Conservation (phyloP, 169 alveolate species). For the Plasmodium reichenowi region DNA sequence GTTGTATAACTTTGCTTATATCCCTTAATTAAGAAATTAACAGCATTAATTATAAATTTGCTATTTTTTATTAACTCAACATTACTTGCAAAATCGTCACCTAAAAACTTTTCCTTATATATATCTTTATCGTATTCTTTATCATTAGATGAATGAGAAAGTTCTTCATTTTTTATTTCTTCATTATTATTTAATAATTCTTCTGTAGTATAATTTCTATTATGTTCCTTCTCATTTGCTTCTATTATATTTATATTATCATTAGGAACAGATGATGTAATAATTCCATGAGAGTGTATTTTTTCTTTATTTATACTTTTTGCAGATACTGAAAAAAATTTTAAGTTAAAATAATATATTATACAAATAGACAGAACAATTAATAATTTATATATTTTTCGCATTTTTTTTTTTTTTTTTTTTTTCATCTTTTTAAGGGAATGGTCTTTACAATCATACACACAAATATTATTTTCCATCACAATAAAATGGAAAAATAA, state of each 20-base stretch:
- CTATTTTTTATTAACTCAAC: slow-evolving; percentile 26
- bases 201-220: neutral
- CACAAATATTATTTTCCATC: slow-evolving; percentile 3
- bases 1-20: slow-evolving; percentile 8
- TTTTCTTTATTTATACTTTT: slow-evolving; percentile 2
- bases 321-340: slow-evolving; percentile 8
- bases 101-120: slow-evolving; percentile 45
- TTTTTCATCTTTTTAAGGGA: slow-evolving; percentile 11
- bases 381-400: slow-evolving; percentile 11
- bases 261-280: neutral
- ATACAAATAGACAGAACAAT: slow-evolving; percentile 23
- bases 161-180: slow-evolving; percentile 13
- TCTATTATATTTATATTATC: neutral
- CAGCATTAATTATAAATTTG: slow-evolving; percentile 46
- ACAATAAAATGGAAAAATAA: slow-evolving; percentile 4
- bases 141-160: slow-evolving; percentile 16
- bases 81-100: slow-evolving; percentile 2
- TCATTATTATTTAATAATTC: slow-evolving; percentile 2
- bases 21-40: slow-evolving; percentile 17
- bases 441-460: slow-evolving; percentile 10
- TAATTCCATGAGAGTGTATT: neutral
- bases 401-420: slow-evolving; percentile 31
- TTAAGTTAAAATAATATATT: slow-evolving; percentile 5
- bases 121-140: slow-evolving; percentile 21
- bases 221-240: slow-evolving; percentile 6